Evolutionary conservation across 164 flowering plant species (phyloP).

Genomic region (Umbilicus rupestris): DNA sequence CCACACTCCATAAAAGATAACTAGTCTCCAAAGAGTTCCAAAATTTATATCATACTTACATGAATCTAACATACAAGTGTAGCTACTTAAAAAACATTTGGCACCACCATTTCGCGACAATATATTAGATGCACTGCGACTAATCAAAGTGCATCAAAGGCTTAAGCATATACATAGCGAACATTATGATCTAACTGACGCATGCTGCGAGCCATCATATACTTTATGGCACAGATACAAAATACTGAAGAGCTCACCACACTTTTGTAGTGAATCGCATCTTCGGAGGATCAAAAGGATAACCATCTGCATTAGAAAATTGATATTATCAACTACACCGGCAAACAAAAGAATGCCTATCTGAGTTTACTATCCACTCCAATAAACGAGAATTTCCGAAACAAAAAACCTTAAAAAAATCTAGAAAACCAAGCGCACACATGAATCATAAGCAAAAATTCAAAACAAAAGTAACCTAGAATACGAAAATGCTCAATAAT

Average conservation of each 20-base stretch:
- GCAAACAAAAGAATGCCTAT: not conserved
- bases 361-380: not conserved
- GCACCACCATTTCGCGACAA: not conserved
- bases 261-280: conserved; percentile 91
- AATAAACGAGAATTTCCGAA: not conserved
- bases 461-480: not conserved
- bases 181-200: not conserved
- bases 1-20: not conserved
- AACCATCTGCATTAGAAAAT: conserved; percentile 60
- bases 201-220: not conserved
- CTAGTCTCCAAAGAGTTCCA: not conserved
- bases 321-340: not conserved
- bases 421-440: no score
- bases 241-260: conserved; percentile 36
- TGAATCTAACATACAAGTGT: not conserved
- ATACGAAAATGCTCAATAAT: not conserved
- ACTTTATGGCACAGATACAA: no score
- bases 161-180: not conserved
- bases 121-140: not conserved
- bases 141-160: no score
- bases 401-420: not conserved
- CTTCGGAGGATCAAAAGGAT: conserved; percentile 95
- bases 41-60: not conserved
- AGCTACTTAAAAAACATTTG: not conserved
- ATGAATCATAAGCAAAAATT: no score